A percentile compares a stretch with the other conserved stretches of the same genome.
These are phyloP conservation scores for Schizothecium vesticola DNA, from an alignment of 495 filamentous ascomycete species.

Conservation along the genomic window DNA sequence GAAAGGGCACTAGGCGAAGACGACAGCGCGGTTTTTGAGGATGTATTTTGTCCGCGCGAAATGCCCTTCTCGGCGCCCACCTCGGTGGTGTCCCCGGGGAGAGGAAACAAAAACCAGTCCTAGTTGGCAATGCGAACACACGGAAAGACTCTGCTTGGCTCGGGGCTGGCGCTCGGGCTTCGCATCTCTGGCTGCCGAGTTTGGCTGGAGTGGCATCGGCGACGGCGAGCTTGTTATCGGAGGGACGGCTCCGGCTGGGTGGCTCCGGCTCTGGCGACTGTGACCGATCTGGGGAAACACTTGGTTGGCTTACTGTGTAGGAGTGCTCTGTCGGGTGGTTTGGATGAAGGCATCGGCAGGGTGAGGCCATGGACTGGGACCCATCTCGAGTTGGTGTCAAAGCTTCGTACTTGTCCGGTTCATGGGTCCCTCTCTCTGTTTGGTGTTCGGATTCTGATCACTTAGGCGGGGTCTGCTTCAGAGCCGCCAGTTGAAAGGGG, in stretches of 20 bases:
- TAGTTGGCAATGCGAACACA: slow-evolving; percentile 71
- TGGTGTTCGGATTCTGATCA: slow-evolving; percentile 10
- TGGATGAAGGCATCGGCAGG: slow-evolving; percentile 12
- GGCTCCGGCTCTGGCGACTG: slow-evolving; percentile 10
- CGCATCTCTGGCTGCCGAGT: slow-evolving; percentile 33
- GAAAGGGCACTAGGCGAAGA: slow-evolving; percentile 41
- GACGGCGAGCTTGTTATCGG: slow-evolving; percentile 27
- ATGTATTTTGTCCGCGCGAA: slow-evolving; percentile 72
- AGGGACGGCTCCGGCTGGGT: slow-evolving; percentile 12
- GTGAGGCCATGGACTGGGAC: slow-evolving; percentile 51
- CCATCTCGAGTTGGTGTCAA: slow-evolving; percentile 96
- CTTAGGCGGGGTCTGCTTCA: slow-evolving; percentile 21
- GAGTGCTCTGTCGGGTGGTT: slow-evolving; percentile 9
- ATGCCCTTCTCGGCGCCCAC: slow-evolving; percentile 50
- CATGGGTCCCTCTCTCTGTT: slow-evolving; percentile 20
- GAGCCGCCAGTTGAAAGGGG: slow-evolving; percentile 27
- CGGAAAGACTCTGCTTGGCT: slow-evolving; percentile 50
- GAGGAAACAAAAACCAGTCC: slow-evolving; percentile 90
- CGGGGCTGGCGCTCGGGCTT: slow-evolving; percentile 32
- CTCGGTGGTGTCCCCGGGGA: slow-evolving; percentile 34
- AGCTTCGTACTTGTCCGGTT: slow-evolving; percentile 82
- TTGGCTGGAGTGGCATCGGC: slow-evolving; percentile 32
- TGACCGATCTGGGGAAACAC: slow-evolving; percentile 3
- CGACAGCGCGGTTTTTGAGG: slow-evolving; percentile 71
- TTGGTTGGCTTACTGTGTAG: slow-evolving; percentile 16